A percentile compares a stretch with the other conserved stretches of the same genome.
These are phyloP conservation scores for Geotrichum citri-aurantii DNA, from an alignment of 1,139 yeast species.

Conservation along the genomic window DNA sequence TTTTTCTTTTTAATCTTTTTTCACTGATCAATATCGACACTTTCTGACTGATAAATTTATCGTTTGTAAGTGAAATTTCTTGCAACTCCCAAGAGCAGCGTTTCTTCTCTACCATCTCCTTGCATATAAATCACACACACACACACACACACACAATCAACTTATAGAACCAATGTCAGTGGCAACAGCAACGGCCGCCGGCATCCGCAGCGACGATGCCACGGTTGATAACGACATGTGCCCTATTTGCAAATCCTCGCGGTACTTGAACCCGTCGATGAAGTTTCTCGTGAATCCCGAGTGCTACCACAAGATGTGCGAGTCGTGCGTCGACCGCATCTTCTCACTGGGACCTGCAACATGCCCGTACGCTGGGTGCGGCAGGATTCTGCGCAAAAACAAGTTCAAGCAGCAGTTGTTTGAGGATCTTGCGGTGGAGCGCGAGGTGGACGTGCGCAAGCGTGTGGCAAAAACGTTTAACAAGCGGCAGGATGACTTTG, in stretches of 20 bases:
- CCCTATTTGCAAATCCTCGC: conserved; percentile 95
- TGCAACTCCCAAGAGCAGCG: too few relatives aligned
- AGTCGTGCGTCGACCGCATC: conserved; percentile 90
- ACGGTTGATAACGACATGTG: conserved; percentile 58
- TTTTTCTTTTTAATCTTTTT: too few relatives aligned
- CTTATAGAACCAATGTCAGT: neutral
- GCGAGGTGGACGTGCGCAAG: conserved; percentile 85
- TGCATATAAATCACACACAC: neutral
- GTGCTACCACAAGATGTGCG: conserved; percentile 96
- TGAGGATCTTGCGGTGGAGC: conserved; percentile 83
- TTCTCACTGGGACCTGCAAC: conserved; percentile 94
- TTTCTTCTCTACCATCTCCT: neutral
- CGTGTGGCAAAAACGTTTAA: conserved; percentile 74
- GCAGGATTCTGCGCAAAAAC: conserved; percentile 77
- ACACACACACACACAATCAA: neutral
- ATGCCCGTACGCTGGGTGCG: conserved; percentile 92
- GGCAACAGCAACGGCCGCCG: neutral
- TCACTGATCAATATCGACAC: too few relatives aligned
- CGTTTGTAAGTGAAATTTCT: too few relatives aligned
- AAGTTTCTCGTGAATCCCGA: conserved; percentile 89
- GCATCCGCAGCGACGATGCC: neutral
- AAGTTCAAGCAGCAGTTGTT: conserved; percentile 87
- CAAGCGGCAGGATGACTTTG: conserved; percentile 72
- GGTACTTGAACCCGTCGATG: conserved; percentile 91
- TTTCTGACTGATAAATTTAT: too few relatives aligned